Evolutionary conservation across 2,329 filamentous ascomycete species (phyloP).

Genomic region (Dichotomopilus funicola): DNA sequence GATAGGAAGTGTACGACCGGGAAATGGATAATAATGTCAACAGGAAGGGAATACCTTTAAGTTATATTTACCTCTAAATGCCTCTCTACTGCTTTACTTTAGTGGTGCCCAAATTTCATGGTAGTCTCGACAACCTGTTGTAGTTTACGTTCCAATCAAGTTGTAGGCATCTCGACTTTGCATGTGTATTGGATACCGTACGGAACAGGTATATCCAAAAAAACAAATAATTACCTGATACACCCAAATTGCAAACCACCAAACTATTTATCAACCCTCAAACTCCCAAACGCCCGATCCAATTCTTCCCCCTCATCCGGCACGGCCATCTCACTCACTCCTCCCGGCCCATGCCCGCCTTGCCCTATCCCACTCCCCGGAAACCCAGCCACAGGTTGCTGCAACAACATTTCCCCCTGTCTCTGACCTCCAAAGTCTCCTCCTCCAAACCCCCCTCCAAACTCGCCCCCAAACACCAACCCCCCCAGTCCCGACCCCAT

Average conservation of each 20-base stretch:
- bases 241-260: background rate
- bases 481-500: constrained; percentile 40
- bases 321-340: constrained; percentile 34
- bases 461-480: constrained; percentile 5
- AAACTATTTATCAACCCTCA: constrained; percentile 25
- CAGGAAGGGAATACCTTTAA: background rate
- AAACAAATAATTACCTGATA: too few relatives aligned
- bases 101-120: too few relatives aligned
- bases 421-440: background rate
- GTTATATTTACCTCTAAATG: too few relatives aligned
- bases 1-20: too few relatives aligned
- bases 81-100: too few relatives aligned
- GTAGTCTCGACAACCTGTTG: too few relatives aligned
- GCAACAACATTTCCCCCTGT: constrained; percentile 22
- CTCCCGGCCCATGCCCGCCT: constrained; percentile 22
- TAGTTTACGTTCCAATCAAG: too few relatives aligned
- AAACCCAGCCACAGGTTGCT: constrained; percentile 26
- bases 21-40: background rate
- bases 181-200: too few relatives aligned
- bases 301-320: constrained; percentile 49
- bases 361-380: constrained; percentile 12
- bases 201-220: background rate
- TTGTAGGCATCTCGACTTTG: too few relatives aligned
- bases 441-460: constrained; percentile 54
- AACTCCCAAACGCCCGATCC: constrained; percentile 50